A percentile compares a stretch with the other conserved stretches of the same genome.
Conservation (phyloP, 805 yeast genomes). For the Nakazawaea ishiwadae region DNA sequence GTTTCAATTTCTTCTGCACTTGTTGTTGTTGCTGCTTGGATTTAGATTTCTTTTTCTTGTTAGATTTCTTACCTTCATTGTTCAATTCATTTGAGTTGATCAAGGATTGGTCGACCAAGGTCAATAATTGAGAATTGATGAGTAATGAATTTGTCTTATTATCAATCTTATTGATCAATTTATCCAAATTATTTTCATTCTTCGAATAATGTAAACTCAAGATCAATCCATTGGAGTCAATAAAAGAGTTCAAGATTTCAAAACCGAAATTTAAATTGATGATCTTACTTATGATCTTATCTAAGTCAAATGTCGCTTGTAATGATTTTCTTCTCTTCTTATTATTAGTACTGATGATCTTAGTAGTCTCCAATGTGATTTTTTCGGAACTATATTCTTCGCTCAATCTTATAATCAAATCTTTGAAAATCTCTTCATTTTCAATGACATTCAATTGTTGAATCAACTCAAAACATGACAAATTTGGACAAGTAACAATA, state of each 20-base stretch:
- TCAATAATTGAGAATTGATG: conserved; percentile 38
- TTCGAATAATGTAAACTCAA: conserved; percentile 57
- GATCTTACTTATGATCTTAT: conserved; percentile 41
- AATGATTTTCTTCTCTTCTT: conserved; percentile 19
- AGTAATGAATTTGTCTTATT: conserved; percentile 28
- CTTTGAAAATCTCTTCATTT: conserved; percentile 62
- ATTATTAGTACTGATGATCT: conserved; percentile 24
- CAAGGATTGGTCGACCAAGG: conserved; percentile 42
- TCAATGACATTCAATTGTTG: conserved; percentile 51
- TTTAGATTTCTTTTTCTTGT: conserved; percentile 20
- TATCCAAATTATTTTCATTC: conserved; percentile 36
- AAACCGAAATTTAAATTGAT: conserved; percentile 47
- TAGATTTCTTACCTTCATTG: conserved; percentile 24
- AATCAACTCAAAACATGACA: conserved; percentile 61
- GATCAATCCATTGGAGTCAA: conserved; percentile 67
- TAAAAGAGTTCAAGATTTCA: conserved; percentile 56
- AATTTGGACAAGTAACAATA: conserved; percentile 68
- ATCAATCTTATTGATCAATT: conserved; percentile 44
- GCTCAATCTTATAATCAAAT: conserved; percentile 59
- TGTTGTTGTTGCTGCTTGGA: conserved; percentile 4
- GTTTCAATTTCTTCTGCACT: conserved; percentile 8
- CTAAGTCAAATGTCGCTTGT: conserved; percentile 30
- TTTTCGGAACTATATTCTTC: conserved; percentile 60
- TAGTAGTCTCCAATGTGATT: conserved; percentile 46
- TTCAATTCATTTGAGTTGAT: conserved; percentile 15